A percentile compares a stretch with the other conserved stretches of the same genome.
These are phyloP conservation scores for Macrolepiota fuliginosa DNA, from an alignment of 768 basidiomycete species.

Conservation along the genomic window DNA sequence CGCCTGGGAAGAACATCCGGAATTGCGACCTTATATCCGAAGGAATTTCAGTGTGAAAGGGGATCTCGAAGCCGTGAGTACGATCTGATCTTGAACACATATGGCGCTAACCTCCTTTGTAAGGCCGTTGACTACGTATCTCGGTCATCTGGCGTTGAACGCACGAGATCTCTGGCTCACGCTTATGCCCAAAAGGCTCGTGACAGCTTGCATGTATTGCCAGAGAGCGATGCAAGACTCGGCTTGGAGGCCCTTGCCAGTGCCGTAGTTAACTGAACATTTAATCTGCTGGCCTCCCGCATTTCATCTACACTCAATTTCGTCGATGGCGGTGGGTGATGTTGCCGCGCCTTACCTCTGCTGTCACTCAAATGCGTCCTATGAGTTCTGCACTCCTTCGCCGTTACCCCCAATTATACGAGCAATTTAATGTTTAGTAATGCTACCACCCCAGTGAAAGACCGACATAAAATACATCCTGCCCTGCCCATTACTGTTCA, in stretches of 20 bases:
- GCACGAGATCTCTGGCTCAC: constrained; percentile 74
- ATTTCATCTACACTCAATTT: background rate
- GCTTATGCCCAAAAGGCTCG: constrained; percentile 76
- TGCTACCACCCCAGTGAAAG: background rate
- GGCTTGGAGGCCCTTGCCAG: constrained; percentile 76
- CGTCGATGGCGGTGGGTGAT: background rate
- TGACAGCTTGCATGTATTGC: constrained; percentile 64
- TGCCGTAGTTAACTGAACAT: constrained; percentile 59
- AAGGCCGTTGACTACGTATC: constrained; percentile 71
- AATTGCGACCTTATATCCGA: constrained; percentile 72
- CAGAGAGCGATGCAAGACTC: constrained; percentile 75
- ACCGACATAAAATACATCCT: background rate
- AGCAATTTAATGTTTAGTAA: background rate
- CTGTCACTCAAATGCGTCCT: too few species aligned
- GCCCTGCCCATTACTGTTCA: background rate
- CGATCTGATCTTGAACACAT: background rate
- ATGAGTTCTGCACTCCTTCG: background rate
- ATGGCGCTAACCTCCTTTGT: background rate
- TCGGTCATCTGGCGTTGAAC: constrained; percentile 70
- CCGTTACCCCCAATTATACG: background rate
- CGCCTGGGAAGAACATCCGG: constrained; percentile 82
- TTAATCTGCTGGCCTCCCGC: constrained; percentile 21
- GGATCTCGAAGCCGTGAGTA: constrained; percentile 74
- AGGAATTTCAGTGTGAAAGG: constrained; percentile 76
- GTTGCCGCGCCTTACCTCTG: too few species aligned